Conservation (phyloP, 306 rosid species). For the Erythrophleum fordii region DNA sequence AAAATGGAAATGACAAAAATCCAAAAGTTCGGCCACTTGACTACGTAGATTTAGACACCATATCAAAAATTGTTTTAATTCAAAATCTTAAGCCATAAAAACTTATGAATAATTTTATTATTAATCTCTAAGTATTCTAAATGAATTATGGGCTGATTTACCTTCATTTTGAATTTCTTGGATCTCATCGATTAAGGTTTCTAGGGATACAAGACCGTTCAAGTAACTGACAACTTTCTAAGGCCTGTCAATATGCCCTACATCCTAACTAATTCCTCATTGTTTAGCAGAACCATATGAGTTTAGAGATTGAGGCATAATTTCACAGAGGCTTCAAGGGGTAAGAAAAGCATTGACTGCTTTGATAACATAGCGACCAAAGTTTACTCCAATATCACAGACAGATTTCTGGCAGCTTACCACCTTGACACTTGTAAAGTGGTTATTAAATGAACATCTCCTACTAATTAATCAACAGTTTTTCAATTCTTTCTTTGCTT, state of each 20-base stretch:
- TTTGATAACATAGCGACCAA: background rate
- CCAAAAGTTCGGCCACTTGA: too few relatives aligned
- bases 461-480: background rate
- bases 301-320: background rate
- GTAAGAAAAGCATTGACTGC: background rate
- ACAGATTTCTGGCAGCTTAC: background rate
- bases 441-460: background rate
- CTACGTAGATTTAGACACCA: too few relatives aligned
- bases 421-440: background rate
- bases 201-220: background rate
- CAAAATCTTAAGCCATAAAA: too few relatives aligned
- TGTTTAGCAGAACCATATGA: background rate
- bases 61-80: too few relatives aligned
- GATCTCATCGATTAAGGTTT: background rate
- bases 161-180: background rate
- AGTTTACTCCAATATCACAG: background rate
- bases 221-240: background rate
- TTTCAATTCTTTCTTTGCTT: too few relatives aligned
- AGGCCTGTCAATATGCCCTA: background rate
- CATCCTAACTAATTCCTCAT: background rate
- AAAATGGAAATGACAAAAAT: too few relatives aligned
- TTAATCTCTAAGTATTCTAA: background rate
- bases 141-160: background rate
- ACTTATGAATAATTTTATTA: too few relatives aligned
- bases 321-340: background rate